These are phyloP conservation scores for Sarocladium oryzae DNA, from an alignment of 2,329 filamentous ascomycete species.

Conservation along the genomic window DNA sequence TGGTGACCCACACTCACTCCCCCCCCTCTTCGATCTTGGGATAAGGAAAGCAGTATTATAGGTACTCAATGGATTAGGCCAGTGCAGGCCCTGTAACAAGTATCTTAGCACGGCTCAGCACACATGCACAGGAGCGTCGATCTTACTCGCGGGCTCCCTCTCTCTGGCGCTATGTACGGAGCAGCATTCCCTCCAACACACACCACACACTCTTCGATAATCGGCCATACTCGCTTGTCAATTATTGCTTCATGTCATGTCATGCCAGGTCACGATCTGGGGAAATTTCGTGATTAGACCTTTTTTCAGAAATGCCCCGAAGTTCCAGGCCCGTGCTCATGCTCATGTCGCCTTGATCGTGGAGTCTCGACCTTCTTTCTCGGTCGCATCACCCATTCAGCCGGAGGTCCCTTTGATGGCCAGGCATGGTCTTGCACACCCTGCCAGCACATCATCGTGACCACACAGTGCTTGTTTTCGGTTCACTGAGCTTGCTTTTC, in stretches of 20 bases:
- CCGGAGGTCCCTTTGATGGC: background rate
- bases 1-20: no score
- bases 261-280: background rate
- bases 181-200: no score
- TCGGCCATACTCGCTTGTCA: background rate
- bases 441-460: slow-evolving; percentile 4
- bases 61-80: no score
- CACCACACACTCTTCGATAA: background rate
- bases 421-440: background rate
- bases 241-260: background rate
- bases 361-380: background rate
- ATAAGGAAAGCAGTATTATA: no score
- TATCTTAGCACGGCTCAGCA: no score
- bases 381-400: background rate
- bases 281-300: background rate
- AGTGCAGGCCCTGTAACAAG: no score
- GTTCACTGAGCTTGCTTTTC: background rate
- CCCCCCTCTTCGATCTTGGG: no score
- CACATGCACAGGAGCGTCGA: no score
- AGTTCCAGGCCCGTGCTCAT: background rate
- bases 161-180: no score
- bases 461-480: background rate
- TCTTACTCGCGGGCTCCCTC: no score
- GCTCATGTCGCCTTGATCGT: background rate
- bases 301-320: background rate